Evolutionary conservation across 768 basidiomycete species (phyloP).

Genomic region (Royoungia palumana): DNA sequence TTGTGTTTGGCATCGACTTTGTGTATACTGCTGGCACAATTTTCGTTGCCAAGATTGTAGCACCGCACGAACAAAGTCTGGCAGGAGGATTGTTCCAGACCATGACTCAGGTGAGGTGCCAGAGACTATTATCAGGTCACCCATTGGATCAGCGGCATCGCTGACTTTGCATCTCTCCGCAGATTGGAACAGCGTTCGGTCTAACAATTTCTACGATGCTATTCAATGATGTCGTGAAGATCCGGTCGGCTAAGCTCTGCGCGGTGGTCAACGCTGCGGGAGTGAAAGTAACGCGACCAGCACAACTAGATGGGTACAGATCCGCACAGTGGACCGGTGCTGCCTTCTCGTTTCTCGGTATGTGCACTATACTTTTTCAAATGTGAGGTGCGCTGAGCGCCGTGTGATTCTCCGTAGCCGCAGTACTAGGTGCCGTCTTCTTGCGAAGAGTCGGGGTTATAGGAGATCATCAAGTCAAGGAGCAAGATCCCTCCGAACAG

Average conservation of each 20-base stretch:
- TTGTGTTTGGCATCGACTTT: slow-evolving; percentile 77
- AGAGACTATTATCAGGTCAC: not conserved
- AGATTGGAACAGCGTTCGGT: slow-evolving; percentile 70
- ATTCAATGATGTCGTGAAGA: slow-evolving; percentile 49
- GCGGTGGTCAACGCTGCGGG: slow-evolving; percentile 28
- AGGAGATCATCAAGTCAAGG: slow-evolving; percentile 22
- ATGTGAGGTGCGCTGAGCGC: not conserved
- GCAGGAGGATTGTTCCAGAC: slow-evolving; percentile 78
- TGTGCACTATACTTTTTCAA: not conserved
- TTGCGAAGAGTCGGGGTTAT: slow-evolving; percentile 41
- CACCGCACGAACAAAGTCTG: slow-evolving; percentile 70
- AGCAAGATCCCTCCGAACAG: slow-evolving; percentile 18
- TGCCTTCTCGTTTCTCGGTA: slow-evolving; percentile 60
- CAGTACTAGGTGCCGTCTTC: slow-evolving; percentile 35
- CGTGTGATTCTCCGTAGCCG: slow-evolving; percentile 12
- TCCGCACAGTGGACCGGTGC: slow-evolving; percentile 65
- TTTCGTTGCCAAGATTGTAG: slow-evolving; percentile 65
- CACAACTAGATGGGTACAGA: slow-evolving; percentile 52
- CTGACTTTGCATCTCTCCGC: not conserved
- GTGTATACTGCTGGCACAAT: slow-evolving; percentile 70
- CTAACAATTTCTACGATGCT: slow-evolving; percentile 72
- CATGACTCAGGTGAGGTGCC: slow-evolving; percentile 57
- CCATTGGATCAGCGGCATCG: not conserved
- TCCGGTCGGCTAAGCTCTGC: slow-evolving; percentile 31
- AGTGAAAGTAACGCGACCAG: slow-evolving; percentile 31